These are phyloP conservation scores for Talaromyces thailandensis DNA, from an alignment of 495 filamentous ascomycete genomes.

Conservation along the genomic window DNA sequence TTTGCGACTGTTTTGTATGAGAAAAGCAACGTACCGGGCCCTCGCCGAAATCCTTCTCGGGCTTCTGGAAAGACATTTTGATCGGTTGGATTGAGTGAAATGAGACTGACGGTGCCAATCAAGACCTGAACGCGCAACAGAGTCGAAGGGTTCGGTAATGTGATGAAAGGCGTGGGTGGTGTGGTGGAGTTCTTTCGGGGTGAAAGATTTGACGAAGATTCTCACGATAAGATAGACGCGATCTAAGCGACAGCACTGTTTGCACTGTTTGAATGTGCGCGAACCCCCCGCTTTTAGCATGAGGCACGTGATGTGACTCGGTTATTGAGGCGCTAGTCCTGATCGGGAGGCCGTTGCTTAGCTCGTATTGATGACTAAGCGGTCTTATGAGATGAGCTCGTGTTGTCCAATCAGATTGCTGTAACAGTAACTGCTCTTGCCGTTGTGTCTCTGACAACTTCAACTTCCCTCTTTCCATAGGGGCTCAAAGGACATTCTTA, in stretches of 20 bases:
- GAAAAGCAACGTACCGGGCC: constrained; percentile 49
- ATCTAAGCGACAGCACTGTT: background rate
- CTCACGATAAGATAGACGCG: background rate
- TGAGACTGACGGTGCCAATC: constrained; percentile 27
- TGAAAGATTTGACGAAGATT: background rate
- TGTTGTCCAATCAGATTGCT: background rate
- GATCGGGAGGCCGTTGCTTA: background rate
- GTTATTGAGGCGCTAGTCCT: background rate
- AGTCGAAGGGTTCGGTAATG: constrained; percentile 61
- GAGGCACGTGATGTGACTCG: background rate
- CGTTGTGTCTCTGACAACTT: background rate
- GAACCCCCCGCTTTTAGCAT: background rate
- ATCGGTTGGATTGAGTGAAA: constrained; percentile 9
- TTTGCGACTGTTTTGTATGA: background rate
- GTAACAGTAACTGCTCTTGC: background rate
- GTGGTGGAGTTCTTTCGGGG: background rate
- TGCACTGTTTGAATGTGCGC: constrained; percentile 3
- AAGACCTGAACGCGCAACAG: constrained; percentile 43
- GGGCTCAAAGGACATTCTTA: background rate
- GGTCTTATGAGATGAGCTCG: background rate
- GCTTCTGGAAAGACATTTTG: constrained; percentile 94
- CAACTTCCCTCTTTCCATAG: background rate
- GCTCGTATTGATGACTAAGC: background rate
- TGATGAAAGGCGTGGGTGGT: constrained; percentile 44
- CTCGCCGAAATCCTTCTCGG: constrained; percentile 89